Conservation (phyloP, 345 rosid genomes). For the Aurinia saxatilis region DNA sequence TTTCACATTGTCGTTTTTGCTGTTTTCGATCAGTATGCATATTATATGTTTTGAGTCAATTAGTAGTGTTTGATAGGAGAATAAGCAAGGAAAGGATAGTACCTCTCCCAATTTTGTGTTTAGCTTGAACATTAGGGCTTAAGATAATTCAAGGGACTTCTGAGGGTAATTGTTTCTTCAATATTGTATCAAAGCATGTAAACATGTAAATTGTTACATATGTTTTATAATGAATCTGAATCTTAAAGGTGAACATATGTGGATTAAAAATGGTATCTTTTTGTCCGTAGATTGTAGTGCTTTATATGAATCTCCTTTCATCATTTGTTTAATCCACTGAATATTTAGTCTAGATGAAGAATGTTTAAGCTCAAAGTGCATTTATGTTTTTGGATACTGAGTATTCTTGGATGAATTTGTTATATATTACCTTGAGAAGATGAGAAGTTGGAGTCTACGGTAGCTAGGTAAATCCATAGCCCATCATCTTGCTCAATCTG, state of each 20-base stretch:
- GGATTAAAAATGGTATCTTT: constrained; percentile 6
- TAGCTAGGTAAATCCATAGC: constrained; percentile 90
- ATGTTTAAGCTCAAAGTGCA: background rate
- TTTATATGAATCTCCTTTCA: background rate
- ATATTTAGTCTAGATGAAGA: background rate
- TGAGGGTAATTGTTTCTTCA: no score
- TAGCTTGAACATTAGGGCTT: no score
- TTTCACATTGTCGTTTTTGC: no score
- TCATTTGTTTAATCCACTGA: no score
- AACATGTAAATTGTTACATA: no score
- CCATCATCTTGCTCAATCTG: constrained; percentile 68
- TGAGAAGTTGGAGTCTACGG: constrained; percentile 95
- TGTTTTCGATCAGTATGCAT: no score
- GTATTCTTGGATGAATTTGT: constrained; percentile 22
- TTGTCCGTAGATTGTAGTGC: constrained; percentile 3
- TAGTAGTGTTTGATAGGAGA: no score
- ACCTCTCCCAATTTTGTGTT: no score
- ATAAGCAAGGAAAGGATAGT: no score
- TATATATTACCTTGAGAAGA: constrained; percentile 30
- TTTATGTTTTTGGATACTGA: background rate
- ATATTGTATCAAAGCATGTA: no score
- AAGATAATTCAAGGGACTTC: no score
- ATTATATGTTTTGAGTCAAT: no score
- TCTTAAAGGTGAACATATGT: background rate
- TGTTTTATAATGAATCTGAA: background rate